Evolutionary conservation across 371 early-diverging fungal species (phyloP).

Genomic region (Rhizopus sp.): DNA sequence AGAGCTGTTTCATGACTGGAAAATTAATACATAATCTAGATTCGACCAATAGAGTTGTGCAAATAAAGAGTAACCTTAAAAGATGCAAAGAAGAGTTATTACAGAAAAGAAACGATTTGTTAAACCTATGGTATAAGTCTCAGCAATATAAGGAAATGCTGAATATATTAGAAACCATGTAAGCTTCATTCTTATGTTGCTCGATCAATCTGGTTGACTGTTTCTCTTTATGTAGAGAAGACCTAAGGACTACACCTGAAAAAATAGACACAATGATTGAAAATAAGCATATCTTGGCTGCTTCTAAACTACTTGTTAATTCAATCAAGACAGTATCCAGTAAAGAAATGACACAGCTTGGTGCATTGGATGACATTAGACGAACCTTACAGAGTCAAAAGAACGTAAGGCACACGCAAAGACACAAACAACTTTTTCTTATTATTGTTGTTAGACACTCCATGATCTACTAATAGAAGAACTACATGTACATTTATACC

Average conservation of each 20-base stretch:
- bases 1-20: background rate
- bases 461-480: conserved; percentile 88
- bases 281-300: conserved; percentile 82
- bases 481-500: conserved; percentile 89
- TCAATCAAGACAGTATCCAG: conserved; percentile 70
- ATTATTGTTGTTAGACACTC: conserved; percentile 47
- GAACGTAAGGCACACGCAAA: conserved; percentile 42
- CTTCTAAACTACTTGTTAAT: conserved; percentile 70
- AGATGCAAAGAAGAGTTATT: conserved; percentile 71
- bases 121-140: conserved; percentile 79
- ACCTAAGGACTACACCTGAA: conserved; percentile 76
- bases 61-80: conserved; percentile 68
- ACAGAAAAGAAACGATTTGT: conserved; percentile 71
- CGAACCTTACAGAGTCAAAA: conserved; percentile 72
- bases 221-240: conserved; percentile 61
- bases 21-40: conserved; percentile 29
- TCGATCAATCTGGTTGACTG: background rate
- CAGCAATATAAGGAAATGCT: conserved; percentile 87
- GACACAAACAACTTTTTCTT: background rate
- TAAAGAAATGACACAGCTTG: conserved; percentile 80
- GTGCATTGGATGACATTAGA: conserved; percentile 80
- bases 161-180: conserved; percentile 75
- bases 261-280: conserved; percentile 73
- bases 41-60: conserved; percentile 64
- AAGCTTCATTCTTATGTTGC: conserved; percentile 14